Conservation (phyloP, 2,329 filamentous ascomycete genomes). For the Diaporthe capsici region DNA sequence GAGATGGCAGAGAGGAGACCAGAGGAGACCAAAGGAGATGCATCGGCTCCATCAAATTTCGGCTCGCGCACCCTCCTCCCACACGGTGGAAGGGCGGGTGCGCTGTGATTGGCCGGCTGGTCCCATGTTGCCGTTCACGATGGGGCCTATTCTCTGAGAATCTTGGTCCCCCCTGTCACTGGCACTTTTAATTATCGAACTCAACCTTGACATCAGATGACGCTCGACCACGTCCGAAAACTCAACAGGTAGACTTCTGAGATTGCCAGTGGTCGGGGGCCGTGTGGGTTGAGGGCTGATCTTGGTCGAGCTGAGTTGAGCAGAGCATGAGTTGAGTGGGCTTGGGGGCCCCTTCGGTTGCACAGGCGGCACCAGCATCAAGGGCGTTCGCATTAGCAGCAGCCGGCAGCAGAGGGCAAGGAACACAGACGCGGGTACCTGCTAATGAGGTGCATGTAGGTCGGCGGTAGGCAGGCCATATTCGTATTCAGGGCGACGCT, state of each 20-base stretch:
- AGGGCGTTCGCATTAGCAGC: constrained; percentile 24
- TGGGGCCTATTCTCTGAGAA: constrained; percentile 20
- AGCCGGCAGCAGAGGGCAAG: neutral
- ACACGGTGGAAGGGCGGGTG: constrained; percentile 9
- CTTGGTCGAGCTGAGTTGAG: neutral
- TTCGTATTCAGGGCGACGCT: constrained; percentile 33
- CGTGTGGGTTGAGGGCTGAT: neutral
- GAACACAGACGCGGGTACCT: constrained; percentile 17
- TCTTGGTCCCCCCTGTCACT: constrained; percentile 32
- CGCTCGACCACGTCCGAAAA: constrained; percentile 20
- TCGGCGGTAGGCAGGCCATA: neutral
- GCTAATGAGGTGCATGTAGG: constrained; percentile 13
- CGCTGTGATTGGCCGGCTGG: constrained; percentile 22
- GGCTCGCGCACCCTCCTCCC: constrained; percentile 25
- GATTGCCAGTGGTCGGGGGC: constrained; percentile 16
- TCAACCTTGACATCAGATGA: constrained; percentile 32
- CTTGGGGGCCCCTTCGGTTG: neutral
- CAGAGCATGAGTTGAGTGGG: neutral
- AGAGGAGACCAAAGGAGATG: constrained; percentile 30
- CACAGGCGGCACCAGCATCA: constrained; percentile 4
- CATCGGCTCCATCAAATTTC: constrained; percentile 32
- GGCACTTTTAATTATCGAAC: constrained; percentile 30
- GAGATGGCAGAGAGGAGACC: neutral
- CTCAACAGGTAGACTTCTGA: constrained; percentile 1
- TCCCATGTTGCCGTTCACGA: constrained; percentile 30